A percentile compares a stretch with the other conserved stretches of the same genome.
Evolutionary conservation across 805 yeast genomes (phyloP).

Genomic region (Lachancea thermotolerans): DNA sequence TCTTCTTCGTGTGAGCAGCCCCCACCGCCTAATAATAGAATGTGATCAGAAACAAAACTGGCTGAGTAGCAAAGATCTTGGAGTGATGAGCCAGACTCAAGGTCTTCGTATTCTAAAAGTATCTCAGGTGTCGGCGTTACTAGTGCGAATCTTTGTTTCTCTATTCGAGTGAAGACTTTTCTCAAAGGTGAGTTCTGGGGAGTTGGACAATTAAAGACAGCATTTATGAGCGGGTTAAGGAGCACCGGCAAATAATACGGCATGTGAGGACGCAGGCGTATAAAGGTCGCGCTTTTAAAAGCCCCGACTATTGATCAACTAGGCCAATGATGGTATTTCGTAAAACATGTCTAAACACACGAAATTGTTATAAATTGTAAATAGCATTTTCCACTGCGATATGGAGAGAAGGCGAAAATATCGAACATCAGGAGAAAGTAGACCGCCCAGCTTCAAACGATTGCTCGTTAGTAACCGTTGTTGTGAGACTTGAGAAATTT

Average conservation of each 20-base stretch:
- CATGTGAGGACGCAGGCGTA: constrained; percentile 11
- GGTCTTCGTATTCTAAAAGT: constrained; percentile 37
- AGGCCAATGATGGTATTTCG: too few species aligned
- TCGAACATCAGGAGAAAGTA: too few species aligned
- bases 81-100: constrained; percentile 34
- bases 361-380: too few species aligned
- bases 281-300: neutral
- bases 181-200: constrained; percentile 42
- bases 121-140: constrained; percentile 56
- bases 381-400: too few species aligned
- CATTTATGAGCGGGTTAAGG: constrained; percentile 57
- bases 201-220: constrained; percentile 58
- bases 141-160: constrained; percentile 48
- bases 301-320: neutral
- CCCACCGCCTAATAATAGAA: constrained; percentile 37
- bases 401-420: too few species aligned
- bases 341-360: too few species aligned
- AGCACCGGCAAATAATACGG: constrained; percentile 45
- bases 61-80: constrained; percentile 49
- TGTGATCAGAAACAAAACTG: constrained; percentile 59
- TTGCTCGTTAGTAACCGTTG: too few species aligned
- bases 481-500: too few species aligned
- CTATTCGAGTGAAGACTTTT: constrained; percentile 39
- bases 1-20: constrained; percentile 20
- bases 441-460: too few species aligned